Evolutionary conservation across 352 stramenopile species (phyloP).

Genomic region (Nothophytophthora sp.): DNA sequence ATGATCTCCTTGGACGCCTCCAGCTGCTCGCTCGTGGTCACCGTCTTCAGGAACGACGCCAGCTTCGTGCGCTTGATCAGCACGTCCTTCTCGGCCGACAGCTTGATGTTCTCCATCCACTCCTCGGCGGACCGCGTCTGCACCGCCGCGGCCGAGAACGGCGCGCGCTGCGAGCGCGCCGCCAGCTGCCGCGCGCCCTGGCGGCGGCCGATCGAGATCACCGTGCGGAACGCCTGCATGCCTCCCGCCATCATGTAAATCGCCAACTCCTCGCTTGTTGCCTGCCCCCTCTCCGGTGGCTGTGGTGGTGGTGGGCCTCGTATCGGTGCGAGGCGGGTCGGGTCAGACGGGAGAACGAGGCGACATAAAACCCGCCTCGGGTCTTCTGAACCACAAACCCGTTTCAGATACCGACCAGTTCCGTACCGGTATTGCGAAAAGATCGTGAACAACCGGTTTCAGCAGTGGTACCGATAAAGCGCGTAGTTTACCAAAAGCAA

Average conservation of each 20-base stretch:
- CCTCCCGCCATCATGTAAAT: slow-evolving; percentile 29
- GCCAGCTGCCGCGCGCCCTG: slow-evolving; percentile 39
- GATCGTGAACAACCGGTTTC: too few relatives aligned
- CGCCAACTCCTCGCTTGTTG: too few relatives aligned
- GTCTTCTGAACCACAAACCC: too few relatives aligned
- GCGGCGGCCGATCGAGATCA: slow-evolving; percentile 53
- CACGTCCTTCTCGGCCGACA: slow-evolving; percentile 70
- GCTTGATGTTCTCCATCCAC: slow-evolving; percentile 83
- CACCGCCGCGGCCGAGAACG: slow-evolving; percentile 35
- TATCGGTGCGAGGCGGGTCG: too few relatives aligned
- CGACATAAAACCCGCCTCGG: too few relatives aligned
- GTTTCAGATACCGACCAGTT: too few relatives aligned
- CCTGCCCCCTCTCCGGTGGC: too few relatives aligned
- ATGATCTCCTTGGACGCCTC: slow-evolving; percentile 85
- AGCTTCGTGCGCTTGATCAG: slow-evolving; percentile 86
- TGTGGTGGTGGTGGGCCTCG: too few relatives aligned
- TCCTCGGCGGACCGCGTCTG: slow-evolving; percentile 61
- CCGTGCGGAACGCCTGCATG: slow-evolving; percentile 75
- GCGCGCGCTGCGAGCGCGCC: slow-evolving; percentile 31
- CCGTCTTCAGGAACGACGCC: slow-evolving; percentile 81
- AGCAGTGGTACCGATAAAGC: too few relatives aligned
- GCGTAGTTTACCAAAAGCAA: too few relatives aligned
- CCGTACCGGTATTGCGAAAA: too few relatives aligned
- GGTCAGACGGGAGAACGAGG: too few relatives aligned
- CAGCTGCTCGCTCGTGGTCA: slow-evolving; percentile 80